phyloP scores from a whole-genome alignment of 2,329 filamentous ascomycete species.

The Pseudocercospora eumusae region DNA sequence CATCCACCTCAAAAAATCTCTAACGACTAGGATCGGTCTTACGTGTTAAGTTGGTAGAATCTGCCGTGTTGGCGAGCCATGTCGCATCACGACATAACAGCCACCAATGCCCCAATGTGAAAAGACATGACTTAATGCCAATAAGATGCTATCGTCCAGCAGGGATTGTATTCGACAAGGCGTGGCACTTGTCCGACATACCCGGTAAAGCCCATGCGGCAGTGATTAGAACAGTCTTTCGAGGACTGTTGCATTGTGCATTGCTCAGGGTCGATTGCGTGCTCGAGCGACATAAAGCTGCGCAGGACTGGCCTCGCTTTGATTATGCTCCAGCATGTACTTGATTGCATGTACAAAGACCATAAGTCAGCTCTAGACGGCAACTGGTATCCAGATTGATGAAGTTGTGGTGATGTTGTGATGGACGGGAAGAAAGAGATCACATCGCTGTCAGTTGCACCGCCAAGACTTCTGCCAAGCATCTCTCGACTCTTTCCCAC shows the following conservation, averaged over 20 bases:
- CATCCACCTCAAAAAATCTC: neutral
- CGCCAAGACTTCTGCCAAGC: neutral
- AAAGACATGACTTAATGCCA: neutral
- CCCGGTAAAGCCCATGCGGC: neutral
- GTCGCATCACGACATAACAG: conserved; percentile 15
- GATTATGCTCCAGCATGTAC: neutral
- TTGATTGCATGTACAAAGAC: too few species aligned
- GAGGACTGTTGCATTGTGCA: neutral
- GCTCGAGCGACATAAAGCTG: neutral
- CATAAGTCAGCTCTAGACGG: neutral
- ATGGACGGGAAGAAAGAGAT: neutral
- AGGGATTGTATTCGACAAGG: neutral
- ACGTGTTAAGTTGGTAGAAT: neutral
- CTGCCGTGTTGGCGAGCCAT: neutral
- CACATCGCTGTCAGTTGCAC: neutral
- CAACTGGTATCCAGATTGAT: neutral
- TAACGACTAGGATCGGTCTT: neutral
- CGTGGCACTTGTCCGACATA: neutral
- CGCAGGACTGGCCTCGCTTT: neutral
- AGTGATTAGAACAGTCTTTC: neutral
- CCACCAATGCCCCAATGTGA: conserved; percentile 12
- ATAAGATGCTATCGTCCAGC: neutral
- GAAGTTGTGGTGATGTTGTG: neutral
- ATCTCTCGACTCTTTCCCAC: neutral
- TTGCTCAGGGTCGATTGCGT: conserved; percentile 2